Evolutionary conservation across 805 yeast genomes (phyloP).

Genomic region (Wickerhamomyces rabaulensis): DNA sequence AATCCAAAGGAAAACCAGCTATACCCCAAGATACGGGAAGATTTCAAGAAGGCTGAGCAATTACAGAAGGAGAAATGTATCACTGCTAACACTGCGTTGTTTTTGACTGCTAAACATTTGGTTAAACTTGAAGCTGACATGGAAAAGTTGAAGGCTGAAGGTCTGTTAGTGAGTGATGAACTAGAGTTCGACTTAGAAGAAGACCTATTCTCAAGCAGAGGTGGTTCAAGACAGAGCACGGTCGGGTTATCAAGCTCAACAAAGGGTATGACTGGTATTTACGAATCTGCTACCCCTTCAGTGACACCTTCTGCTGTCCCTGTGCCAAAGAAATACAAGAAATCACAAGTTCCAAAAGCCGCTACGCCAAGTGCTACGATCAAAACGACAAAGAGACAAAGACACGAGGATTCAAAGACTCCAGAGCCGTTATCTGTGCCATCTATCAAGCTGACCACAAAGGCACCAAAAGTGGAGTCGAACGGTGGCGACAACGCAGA

Average conservation of each 20-base stretch:
- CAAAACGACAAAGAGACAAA: slow-evolving; percentile 19
- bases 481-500: slow-evolving; percentile 24
- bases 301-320: background rate
- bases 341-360: slow-evolving; percentile 7
- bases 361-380: slow-evolving; percentile 10
- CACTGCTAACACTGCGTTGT: slow-evolving; percentile 79
- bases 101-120: slow-evolving; percentile 70
- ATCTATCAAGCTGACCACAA: background rate
- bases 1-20: slow-evolving; percentile 76
- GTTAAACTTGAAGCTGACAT: slow-evolving; percentile 70
- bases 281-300: slow-evolving; percentile 5
- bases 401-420: slow-evolving; percentile 14
- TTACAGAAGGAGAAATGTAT: slow-evolving; percentile 75
- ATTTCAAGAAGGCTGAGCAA: slow-evolving; percentile 50
- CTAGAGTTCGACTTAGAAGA: slow-evolving; percentile 29
- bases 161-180: slow-evolving; percentile 54
- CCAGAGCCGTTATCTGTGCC: slow-evolving; percentile 10
- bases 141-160: slow-evolving; percentile 70
- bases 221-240: slow-evolving; percentile 26
- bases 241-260: slow-evolving; percentile 6
- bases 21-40: slow-evolving; percentile 62
- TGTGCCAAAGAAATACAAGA: slow-evolving; percentile 7
- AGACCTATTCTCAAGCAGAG: slow-evolving; percentile 28
- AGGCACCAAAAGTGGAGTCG: slow-evolving; percentile 9
- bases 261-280: slow-evolving; percentile 2